Conservation (phyloP, 2,329 filamentous ascomycete genomes). For the Microcyclosporella mali region DNA sequence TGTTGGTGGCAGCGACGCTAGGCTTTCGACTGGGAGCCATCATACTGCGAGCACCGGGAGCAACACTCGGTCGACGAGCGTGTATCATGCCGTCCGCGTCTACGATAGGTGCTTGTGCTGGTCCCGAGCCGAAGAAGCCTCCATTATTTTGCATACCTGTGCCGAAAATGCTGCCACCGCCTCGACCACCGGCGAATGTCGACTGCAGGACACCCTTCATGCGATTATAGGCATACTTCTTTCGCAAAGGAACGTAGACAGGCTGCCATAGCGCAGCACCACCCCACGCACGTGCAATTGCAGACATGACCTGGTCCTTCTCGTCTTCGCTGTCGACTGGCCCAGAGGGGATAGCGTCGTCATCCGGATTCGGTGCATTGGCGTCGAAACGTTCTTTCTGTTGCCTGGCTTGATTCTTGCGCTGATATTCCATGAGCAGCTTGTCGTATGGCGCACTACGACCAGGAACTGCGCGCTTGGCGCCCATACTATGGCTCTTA, state of each 20-base stretch:
- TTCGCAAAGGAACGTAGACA: constrained; percentile 43
- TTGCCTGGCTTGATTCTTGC: constrained; percentile 98
- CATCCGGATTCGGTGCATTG: constrained; percentile 73
- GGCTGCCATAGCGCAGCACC: constrained; percentile 72
- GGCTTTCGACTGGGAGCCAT: constrained; percentile 22
- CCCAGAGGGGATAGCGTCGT: constrained; percentile 65
- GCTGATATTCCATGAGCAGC: constrained; percentile 62
- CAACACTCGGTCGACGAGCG: constrained; percentile 17
- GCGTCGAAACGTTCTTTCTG: constrained; percentile 95
- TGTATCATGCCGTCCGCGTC: constrained; percentile 19
- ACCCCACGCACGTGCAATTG: constrained; percentile 60
- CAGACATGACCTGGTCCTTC: constrained; percentile 78
- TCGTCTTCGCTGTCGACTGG: constrained; percentile 94
- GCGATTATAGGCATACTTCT: constrained; percentile 56
- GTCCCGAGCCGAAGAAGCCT: constrained; percentile 3
- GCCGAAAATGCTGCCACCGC: constrained; percentile 10
- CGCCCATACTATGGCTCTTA: constrained; percentile 90
- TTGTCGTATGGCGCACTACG: constrained; percentile 85
- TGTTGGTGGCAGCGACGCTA: constrained; percentile 16
- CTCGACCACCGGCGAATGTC: constrained; percentile 41
- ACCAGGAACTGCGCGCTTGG: constrained; percentile 78
- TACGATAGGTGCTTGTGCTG: constrained; percentile 8
- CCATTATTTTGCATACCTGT: constrained; percentile 13
- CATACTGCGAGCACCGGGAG: constrained; percentile 23
- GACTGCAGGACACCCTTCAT: constrained; percentile 59